A percentile compares a stretch with the other conserved stretches of the same genome.
Conservation (phyloP, 208 protist genomes). For the Naegleria fowleri region DNA sequence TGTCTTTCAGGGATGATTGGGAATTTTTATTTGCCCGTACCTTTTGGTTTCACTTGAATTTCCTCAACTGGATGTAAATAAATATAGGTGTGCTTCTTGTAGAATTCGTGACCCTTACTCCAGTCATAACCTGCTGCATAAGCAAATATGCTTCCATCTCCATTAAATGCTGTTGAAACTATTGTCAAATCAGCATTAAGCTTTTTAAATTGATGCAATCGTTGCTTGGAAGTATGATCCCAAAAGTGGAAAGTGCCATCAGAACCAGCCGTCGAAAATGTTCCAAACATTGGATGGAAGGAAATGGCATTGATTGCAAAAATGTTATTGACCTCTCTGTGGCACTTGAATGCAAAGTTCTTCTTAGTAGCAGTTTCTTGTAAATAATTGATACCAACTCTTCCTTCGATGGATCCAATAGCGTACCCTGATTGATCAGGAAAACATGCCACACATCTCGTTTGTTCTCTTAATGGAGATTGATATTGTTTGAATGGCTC, state of each 20-base stretch:
- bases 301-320: conserved; percentile 58
- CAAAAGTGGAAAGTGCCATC: conserved; percentile 54
- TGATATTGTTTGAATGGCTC: background rate
- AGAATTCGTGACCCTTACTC: conserved; percentile 27
- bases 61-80: background rate
- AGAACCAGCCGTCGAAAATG: conserved; percentile 57
- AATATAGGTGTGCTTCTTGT: background rate
- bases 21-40: no score
- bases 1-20: no score
- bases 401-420: conserved; percentile 58
- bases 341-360: conserved; percentile 67
- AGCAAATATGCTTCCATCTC: conserved; percentile 41
- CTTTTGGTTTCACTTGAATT: background rate
- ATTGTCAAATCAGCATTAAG: conserved; percentile 32
- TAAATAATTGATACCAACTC: conserved; percentile 54
- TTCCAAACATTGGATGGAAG: conserved; percentile 53
- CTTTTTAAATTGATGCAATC: conserved; percentile 27
- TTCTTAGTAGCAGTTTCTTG: conserved; percentile 31
- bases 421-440: conserved; percentile 46
- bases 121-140: conserved; percentile 49
- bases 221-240: conserved; percentile 43
- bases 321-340: conserved; percentile 46
- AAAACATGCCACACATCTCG: conserved; percentile 38
- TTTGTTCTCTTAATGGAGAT: conserved; percentile 47
- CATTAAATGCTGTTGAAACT: conserved; percentile 37